Evolutionary conservation across 371 early-diverging fungal genomes (phyloP).

Genomic region (Mucor saturninus): DNA sequence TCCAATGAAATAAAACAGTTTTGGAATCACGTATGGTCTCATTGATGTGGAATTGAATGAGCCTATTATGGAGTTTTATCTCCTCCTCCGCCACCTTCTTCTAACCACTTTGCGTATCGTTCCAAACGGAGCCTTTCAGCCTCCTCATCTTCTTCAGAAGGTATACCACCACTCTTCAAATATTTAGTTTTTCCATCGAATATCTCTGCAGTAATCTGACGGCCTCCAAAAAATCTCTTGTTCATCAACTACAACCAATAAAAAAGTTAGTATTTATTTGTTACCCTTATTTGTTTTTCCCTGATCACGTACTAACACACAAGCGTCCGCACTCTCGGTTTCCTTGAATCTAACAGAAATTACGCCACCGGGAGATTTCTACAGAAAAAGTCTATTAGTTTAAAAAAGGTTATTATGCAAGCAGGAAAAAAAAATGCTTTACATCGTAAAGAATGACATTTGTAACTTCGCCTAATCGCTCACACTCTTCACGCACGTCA

Average conservation of each 20-base stretch:
- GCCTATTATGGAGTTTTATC: conserved; percentile 25
- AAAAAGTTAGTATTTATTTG: neutral
- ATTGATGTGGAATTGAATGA: neutral
- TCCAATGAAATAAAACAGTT: neutral
- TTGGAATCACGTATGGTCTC: too few relatives aligned
- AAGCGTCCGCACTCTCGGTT: conserved; percentile 75
- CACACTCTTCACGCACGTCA: conserved; percentile 93
- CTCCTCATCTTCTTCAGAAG: conserved; percentile 65
- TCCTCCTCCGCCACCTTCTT: conserved; percentile 47
- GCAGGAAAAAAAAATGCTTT: conserved; percentile 24
- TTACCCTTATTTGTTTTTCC: neutral
- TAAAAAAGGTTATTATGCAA: neutral
- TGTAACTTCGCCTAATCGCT: conserved; percentile 91
- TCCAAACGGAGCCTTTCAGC: conserved; percentile 77
- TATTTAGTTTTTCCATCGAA: conserved; percentile 80
- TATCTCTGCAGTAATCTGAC: conserved; percentile 78
- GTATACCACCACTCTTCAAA: conserved; percentile 52
- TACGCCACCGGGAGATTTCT: conserved; percentile 86
- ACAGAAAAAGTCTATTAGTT: neutral
- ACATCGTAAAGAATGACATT: conserved; percentile 88
- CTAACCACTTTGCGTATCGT: conserved; percentile 84
- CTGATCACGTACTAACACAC: conserved; percentile 66
- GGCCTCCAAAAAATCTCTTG: conserved; percentile 89
- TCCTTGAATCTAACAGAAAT: conserved; percentile 90
- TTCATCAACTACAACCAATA: conserved; percentile 77